A percentile compares a stretch with the other conserved stretches of the same genome.
phyloP scores from a whole-genome alignment of 192 early-diverging fungal species.

The Cetraspora pellucida region DNA sequence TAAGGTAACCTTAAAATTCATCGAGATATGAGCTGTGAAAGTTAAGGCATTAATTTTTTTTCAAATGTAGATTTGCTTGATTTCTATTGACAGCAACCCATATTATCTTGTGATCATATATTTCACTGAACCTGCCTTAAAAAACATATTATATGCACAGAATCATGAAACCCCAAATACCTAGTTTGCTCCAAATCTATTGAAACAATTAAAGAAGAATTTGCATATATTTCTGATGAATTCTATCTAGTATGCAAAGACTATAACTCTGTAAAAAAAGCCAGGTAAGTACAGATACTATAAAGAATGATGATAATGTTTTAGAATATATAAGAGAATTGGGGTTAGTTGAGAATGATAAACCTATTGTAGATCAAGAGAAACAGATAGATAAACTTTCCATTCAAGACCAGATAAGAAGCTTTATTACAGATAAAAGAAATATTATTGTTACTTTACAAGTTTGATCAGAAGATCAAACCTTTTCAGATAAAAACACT shows the following conservation, averaged over 20 bases:
- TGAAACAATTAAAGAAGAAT: background rate
- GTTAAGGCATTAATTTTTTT: too few relatives aligned
- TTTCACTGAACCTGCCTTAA: slow-evolving; percentile 1
- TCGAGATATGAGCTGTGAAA: too few relatives aligned
- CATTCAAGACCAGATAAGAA: background rate
- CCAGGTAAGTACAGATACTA: background rate
- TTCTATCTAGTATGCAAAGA: background rate
- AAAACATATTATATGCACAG: slow-evolving; percentile 6
- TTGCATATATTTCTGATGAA: background rate
- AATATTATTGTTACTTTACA: background rate
- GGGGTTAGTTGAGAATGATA: background rate
- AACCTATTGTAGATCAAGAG: background rate
- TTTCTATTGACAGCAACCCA: too few relatives aligned
- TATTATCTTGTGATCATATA: background rate
- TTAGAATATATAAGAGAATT: background rate
- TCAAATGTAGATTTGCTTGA: too few relatives aligned
- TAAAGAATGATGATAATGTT: background rate
- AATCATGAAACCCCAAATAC: background rate
- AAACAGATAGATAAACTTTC: background rate
- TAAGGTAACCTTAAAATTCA: too few relatives aligned
- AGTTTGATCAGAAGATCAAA: background rate
- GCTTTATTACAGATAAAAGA: background rate
- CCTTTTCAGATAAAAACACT: background rate
- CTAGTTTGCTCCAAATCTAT: background rate
- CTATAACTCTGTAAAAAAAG: background rate